Evolutionary conservation across 371 early-diverging fungal species (phyloP), one percentile per base, ranked within the genome.

Genomic region (Mortierella sp.): DNA sequence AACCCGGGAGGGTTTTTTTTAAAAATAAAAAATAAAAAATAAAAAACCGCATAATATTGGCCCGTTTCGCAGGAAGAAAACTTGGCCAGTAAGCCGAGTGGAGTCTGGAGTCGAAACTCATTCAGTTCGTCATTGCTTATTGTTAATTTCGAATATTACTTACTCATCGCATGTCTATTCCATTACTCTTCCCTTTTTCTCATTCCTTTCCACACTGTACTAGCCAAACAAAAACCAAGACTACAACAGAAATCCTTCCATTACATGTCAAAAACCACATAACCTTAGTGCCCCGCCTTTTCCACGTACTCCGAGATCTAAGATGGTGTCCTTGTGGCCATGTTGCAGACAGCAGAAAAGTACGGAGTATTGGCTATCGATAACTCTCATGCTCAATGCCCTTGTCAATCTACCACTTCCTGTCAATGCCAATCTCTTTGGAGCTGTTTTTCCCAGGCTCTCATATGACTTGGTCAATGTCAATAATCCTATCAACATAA

Each of bases 381-480:
- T 28, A 2, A 34, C 43, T 17, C 32, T 56, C 28, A 15, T 49
- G 43, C 29, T 34, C 15, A 29, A 19, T 23, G 17, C 28, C 23
- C 31, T 66, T n/a, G 8, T 32, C 19, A 42, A 3, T 8, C 43
- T 51, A 42, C n/a, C 29, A 0, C 37, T 37, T 31, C 61, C 69
- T 10, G 64, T 45, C 17, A 28, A 65, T 4, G 78, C 72, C 15
- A 37, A 51, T 49, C 58, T 78, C 66, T 78, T 78, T 66, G 73
- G 78, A 17, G 40, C 66, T 47, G 17, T 60, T 37, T 8, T 61
- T 3, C 53, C 73, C 0, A 54, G 51, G 15, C 62, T 72, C 35
- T 2, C 12, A 5, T 78, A 78, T 35, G 78, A 78, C n/a, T 63
- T 78, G 37, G 70, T 78, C 62, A 62, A 37, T 29, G 37, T 78